Evolutionary conservation across 108 stramenopile species (phyloP), one percentile per base, ranked within the genome.

Genomic region (Skeletonema grethae): DNA sequence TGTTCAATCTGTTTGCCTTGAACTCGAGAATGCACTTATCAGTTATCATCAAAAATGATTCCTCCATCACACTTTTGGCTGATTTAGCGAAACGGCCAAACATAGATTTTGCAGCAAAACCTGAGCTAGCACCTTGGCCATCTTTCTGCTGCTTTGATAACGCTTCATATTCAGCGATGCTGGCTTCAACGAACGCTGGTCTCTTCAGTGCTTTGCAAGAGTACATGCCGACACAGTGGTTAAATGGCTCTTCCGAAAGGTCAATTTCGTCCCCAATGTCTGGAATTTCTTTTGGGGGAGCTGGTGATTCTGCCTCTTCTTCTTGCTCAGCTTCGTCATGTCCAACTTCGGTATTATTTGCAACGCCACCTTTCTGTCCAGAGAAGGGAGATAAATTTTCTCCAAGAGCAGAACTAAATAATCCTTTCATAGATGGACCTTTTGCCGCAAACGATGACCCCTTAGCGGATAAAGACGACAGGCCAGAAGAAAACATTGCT

Each of bases 11-110:
- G 69, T 85, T 91, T 16, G 90, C 82, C 61, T 78, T 85, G 73
- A 94, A 76, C 75, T 96, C 95, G 39, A 96, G 79, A 65, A 96
- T 87, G 66, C 88, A 86, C 15, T 87, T 81, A 45, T 93, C 90
- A 2, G 92, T 96, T 45, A 96, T 85, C 90, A 91, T 92, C 56
- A 96, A 70, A 76, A 91, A 96, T 8, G 95, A 89, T 73, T 93
- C 92, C 67, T 96, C 90, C 70, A 96, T 76, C 22, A 88, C 88
- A 65, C 90, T 85, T 50, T 90, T 89, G 2, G 94, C 90, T 15
- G 90, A 91, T 61, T 92, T 73, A 1, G 88, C 85, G 59, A 95
- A 88, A 2, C 80, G 86, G 28, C 89, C 87, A 73, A 95, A 87
- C 87, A 91, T 90, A 28, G 88, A 84, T 46, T 84, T 79, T 60